A percentile compares a stretch with the other conserved stretches of the same genome.
These are phyloP conservation scores for Phytophthora tubulina DNA, from an alignment of 352 stramenopile species.

Conservation along the genomic window DNA sequence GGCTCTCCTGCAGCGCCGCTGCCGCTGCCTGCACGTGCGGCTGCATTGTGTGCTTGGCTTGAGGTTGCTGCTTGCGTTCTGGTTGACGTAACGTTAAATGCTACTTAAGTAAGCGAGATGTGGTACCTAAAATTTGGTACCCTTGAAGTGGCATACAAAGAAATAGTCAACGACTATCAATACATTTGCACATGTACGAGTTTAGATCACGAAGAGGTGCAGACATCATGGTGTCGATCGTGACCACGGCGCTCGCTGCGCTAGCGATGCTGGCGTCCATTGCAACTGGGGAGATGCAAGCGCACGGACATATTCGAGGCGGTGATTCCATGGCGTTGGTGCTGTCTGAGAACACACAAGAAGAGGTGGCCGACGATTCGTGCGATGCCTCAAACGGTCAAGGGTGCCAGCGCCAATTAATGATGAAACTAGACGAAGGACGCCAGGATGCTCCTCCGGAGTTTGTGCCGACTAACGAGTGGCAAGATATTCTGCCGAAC, in stretches of 20 bases:
- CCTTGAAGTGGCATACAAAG: background rate
- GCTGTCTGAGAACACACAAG: slow-evolving; percentile 15
- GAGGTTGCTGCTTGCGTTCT: slow-evolving; percentile 22
- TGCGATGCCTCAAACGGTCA: slow-evolving; percentile 22
- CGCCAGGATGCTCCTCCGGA: slow-evolving; percentile 40
- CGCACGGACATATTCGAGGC: slow-evolving; percentile 18
- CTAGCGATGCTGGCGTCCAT: slow-evolving; percentile 1
- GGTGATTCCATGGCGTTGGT: slow-evolving; percentile 31
- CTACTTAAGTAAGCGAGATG: background rate
- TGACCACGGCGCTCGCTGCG: background rate
- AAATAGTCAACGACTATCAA: too few relatives aligned
- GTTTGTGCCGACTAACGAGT: slow-evolving; percentile 72
- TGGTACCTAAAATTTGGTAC: background rate
- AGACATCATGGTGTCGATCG: background rate
- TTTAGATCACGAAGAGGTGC: slow-evolving; percentile 10
- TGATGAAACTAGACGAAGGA: slow-evolving; percentile 1
- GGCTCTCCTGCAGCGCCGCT: slow-evolving; percentile 50
- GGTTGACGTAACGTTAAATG: slow-evolving; percentile 32
- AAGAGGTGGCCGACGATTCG: slow-evolving; percentile 19
- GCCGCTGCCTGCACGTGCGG: slow-evolving; percentile 50
- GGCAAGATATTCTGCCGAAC: slow-evolving; percentile 64
- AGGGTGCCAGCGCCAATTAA: slow-evolving; percentile 27
- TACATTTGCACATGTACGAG: background rate
- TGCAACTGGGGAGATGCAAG: background rate
- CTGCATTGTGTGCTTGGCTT: slow-evolving; percentile 29